A percentile compares a stretch with the other conserved stretches of the same genome.
Evolutionary conservation across 2,329 filamentous ascomycete genomes (phyloP).

Genomic region (Tricladium varicosporioides): DNA sequence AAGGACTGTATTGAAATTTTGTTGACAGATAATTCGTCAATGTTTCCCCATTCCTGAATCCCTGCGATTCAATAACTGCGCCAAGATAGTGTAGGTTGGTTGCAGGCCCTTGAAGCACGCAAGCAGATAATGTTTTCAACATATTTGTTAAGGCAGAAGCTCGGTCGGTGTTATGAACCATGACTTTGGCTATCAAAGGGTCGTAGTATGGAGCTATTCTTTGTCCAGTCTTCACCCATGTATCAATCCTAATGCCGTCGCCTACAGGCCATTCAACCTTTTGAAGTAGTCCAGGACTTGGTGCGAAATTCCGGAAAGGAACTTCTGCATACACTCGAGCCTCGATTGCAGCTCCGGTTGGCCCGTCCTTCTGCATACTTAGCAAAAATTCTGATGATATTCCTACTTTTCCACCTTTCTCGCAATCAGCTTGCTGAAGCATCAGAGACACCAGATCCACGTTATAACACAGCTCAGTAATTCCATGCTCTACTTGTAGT

Average conservation of each 20-base stretch:
- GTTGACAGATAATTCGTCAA: conserved; percentile 37
- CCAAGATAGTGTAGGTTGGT: conserved; percentile 47
- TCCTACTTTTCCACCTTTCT: conserved; percentile 19
- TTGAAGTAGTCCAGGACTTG: conserved; percentile 39
- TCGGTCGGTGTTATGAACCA: conserved; percentile 57
- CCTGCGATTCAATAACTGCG: conserved; percentile 8
- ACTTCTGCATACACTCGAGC: conserved; percentile 73
- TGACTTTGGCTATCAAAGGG: conserved; percentile 74
- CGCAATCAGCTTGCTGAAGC: conserved; percentile 21
- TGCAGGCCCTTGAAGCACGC: conserved; percentile 50
- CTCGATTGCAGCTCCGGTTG: conserved; percentile 64
- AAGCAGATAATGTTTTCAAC: conserved; percentile 55
- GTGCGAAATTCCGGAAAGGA: conserved; percentile 62
- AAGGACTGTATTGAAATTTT: conserved; percentile 29
- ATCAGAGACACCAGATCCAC: conserved; percentile 30
- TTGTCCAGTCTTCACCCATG: conserved; percentile 67
- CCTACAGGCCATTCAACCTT: conserved; percentile 36
- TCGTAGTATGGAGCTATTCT: conserved; percentile 74
- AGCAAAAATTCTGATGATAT: conserved; percentile 42
- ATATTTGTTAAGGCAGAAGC: conserved; percentile 63
- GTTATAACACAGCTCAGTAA: conserved; percentile 24
- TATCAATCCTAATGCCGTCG: conserved; percentile 56
- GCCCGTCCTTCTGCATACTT: conserved; percentile 39
- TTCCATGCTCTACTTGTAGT: conserved; percentile 25
- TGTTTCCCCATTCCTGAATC: conserved; percentile 34